Evolutionary conservation across 2,329 filamentous ascomycete genomes (phyloP), one percentile per base, ranked within the genome.

Genomic region (Coniochaeta sp.): DNA sequence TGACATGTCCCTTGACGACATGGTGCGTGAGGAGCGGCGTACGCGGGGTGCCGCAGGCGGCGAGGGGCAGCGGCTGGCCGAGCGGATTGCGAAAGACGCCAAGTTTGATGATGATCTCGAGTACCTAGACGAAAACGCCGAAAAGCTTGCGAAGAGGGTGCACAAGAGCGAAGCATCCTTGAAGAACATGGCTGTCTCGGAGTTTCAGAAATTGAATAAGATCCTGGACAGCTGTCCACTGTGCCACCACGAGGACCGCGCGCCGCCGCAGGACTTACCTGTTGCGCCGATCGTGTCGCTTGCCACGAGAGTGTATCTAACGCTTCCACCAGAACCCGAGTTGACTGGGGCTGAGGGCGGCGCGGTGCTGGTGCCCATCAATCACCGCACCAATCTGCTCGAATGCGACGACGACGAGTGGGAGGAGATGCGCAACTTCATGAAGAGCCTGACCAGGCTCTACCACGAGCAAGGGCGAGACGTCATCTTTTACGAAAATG

Each of bases 361-460:
- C 57, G 90, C 93, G 7, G 88, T 95, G 61, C 95, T 99, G 63
- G 91, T 93, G 3, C 95, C 95, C 6, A 86, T 95, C 24, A 85
- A 92, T 66, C 95, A 99, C 72, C 88, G 88, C 58, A 86, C 81
- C 26, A 99, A 98, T 72, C 84, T 99, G 0, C 79, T 99, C n/a
- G 93, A 97, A 73, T 99, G 95, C 73, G 93, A 98, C 73, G 93
- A 99, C 70, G 95, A 99, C 70, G 95, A 99, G 72, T 99, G 96
- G 96, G 95, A 99, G 71, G 95, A 99, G 74, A 88, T 99, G 6
- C 89, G 95, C 66, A 99, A 99, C 73, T 99, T 99, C 71, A 98
- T 98, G 93, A 99, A 99, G 77, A 89, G 86, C 61, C 81, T 99
- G 22, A 97, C 89, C 5, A 87, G 93, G 52, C 89, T 97, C 85